These are phyloP conservation scores for Fusarium transvaalense DNA, from an alignment of 2,329 filamentous ascomycete species.

Conservation along the genomic window DNA sequence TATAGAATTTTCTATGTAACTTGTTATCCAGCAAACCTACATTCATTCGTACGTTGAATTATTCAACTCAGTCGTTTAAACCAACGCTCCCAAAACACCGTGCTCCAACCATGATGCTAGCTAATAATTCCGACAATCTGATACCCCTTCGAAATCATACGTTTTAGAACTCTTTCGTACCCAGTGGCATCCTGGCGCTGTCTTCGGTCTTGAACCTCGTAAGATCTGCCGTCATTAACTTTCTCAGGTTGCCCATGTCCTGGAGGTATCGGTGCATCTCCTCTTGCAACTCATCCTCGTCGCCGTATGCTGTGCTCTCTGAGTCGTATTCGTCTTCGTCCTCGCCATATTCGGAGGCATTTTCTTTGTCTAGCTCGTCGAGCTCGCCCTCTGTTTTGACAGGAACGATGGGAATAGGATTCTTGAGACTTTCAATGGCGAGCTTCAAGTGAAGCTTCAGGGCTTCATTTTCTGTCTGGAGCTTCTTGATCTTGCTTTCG, in stretches of 20 bases:
- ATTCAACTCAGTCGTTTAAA: constrained; percentile 33
- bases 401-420: constrained; percentile 80
- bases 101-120: constrained; percentile 46
- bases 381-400: constrained; percentile 52
- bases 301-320: constrained; percentile 61
- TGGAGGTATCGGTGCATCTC: constrained; percentile 86
- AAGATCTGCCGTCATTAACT: constrained; percentile 81
- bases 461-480: constrained; percentile 92
- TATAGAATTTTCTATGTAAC: constrained; percentile 20
- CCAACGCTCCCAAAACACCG: constrained; percentile 49
- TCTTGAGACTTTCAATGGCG: constrained; percentile 86
- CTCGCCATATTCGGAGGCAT: constrained; percentile 67
- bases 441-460: constrained; percentile 88
- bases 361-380: constrained; percentile 55
- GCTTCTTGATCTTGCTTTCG: constrained; percentile 91
- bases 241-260: constrained; percentile 78
- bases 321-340: constrained; percentile 69
- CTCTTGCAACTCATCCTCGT: constrained; percentile 76
- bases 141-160: not conserved
- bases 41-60: constrained; percentile 31
- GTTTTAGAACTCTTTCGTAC: constrained; percentile 54
- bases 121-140: constrained; percentile 9
- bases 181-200: constrained; percentile 66
- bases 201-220: constrained; percentile 73
- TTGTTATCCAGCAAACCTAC: constrained; percentile 31